Evolutionary conservation across 202 grass and related monocot genomes (phyloP), one percentile per base, ranked within the genome.

Genomic region (Setaria viridis): DNA sequence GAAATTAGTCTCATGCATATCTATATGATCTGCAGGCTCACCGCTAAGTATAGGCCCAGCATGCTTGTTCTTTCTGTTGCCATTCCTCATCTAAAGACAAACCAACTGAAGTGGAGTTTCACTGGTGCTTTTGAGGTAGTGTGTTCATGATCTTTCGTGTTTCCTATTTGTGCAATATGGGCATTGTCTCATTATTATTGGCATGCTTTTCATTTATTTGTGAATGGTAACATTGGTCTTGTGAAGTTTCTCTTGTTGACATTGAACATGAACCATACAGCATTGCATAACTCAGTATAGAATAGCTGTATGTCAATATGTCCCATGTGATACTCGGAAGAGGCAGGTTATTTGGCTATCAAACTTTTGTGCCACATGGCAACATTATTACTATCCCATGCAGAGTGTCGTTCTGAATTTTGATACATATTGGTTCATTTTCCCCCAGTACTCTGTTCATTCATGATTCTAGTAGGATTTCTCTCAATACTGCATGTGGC

Each of bases 1-100:
- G 11, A 67, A 77, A 59, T 66, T 66, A 56, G 11, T 54, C 32
- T 68, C 46, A 57, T 80, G 14, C 81, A 67, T 54, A 43, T 84
- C 50, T 76, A 17, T 83, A 54, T 41, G 72, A 53, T 7, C 6
- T 89, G 72, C 89, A 99, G 97, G 78, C 66, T 99, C 57, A 99
- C 97, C 19, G 92, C 97, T 1, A 99, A 99, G 74, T 99, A 99
- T 83, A 99, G 94, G 77, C 97, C 97, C 20, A 97, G 75, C 53
- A 99, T 99, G 94, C 97, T 94, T 79, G 97, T 99, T 82, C 70
- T 99, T 29, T 99, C 94, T 55, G 97, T 99, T 72, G 97, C 97
- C 54, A 97, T 99, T 88, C 97, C 94, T 84, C 97, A 94, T 65
- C 92, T 99, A 11, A 99, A 99, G 66, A 99, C 97, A 67, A 99